These are phyloP conservation scores for Parmelia sp. DNA, from an alignment of 495 filamentous ascomycete genomes.

Conservation along the genomic window DNA sequence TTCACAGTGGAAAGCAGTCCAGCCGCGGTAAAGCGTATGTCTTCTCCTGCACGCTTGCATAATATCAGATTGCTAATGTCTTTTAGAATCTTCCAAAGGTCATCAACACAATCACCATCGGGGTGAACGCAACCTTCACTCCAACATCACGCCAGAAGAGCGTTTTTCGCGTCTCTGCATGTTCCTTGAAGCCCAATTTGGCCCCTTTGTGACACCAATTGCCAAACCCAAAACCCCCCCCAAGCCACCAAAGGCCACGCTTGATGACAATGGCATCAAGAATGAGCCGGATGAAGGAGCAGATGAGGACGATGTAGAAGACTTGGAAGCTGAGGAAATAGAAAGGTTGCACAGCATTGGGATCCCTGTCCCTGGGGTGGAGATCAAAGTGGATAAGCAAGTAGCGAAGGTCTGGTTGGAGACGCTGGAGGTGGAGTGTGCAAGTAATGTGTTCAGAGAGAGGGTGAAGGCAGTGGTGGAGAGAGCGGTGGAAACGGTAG, in stretches of 20 bases:
- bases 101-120: slow-evolving; percentile 43
- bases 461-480: slow-evolving; percentile 85
- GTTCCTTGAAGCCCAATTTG: slow-evolving; percentile 97
- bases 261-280: slow-evolving; percentile 30
- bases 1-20: slow-evolving; percentile 86
- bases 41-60: not conserved
- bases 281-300: slow-evolving; percentile 35
- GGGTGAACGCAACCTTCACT: slow-evolving; percentile 60
- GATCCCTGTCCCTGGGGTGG: slow-evolving; percentile 80
- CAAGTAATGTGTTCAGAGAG: slow-evolving; percentile 63
- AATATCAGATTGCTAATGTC: slow-evolving; percentile 21
- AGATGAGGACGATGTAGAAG: slow-evolving; percentile 41
- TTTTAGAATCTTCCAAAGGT: slow-evolving; percentile 47
- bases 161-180: slow-evolving; percentile 78
- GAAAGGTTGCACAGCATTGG: slow-evolving; percentile 69
- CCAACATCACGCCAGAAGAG: slow-evolving; percentile 60
- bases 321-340: slow-evolving; percentile 54
- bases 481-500: slow-evolving; percentile 82
- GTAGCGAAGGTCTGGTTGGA: slow-evolving; percentile 88
- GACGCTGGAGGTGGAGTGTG: slow-evolving; percentile 80
- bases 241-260: slow-evolving; percentile 22
- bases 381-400: slow-evolving; percentile 82
- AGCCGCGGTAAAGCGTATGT: slow-evolving; percentile 85
- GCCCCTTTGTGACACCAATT: slow-evolving; percentile 67
- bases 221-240: slow-evolving; percentile 53